phyloP scores from a whole-genome alignment of 164 flowering plant genomes.

The Stephania japonica region DNA sequence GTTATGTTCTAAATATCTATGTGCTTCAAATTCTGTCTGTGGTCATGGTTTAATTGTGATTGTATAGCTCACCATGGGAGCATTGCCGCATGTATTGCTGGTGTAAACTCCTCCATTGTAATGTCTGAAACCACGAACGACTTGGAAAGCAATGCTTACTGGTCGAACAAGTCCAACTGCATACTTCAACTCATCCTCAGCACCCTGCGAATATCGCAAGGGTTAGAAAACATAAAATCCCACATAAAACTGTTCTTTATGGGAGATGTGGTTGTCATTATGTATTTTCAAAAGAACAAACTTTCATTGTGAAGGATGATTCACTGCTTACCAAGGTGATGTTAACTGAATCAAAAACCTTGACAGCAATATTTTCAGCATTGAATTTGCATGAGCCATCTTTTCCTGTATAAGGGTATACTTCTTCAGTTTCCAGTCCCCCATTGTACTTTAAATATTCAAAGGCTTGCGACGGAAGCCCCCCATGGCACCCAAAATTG shows the following conservation, averaged over 20 bases:
- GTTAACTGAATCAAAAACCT: slow-evolving; percentile 74
- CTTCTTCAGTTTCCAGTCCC: slow-evolving; percentile 89
- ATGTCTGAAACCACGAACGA: slow-evolving; percentile 55
- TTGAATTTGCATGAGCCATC: slow-evolving; percentile 75
- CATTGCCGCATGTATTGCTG: slow-evolving; percentile 66
- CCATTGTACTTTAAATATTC: slow-evolving; percentile 93
- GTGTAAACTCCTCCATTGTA: slow-evolving; percentile 81
- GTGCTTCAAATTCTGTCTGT: background rate
- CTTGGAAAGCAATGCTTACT: slow-evolving; percentile 91
- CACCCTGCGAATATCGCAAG: slow-evolving; percentile 47
- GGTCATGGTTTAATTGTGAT: background rate
- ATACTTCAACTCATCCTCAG: slow-evolving; percentile 91
- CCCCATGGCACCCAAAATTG: slow-evolving; percentile 93
- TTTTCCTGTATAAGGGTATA: slow-evolving; percentile 81
- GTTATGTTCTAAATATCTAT: background rate
- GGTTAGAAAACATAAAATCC: slow-evolving; percentile 1
- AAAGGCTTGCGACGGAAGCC: slow-evolving; percentile 96
- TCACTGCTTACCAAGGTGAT: slow-evolving; percentile 53
- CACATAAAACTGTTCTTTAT: no score
- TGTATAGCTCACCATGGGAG: slow-evolving; percentile 61
- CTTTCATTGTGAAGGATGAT: background rate
- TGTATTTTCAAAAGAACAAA: background rate
- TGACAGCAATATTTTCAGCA: slow-evolving; percentile 58
- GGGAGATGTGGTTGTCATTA: no score
- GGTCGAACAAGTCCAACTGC: slow-evolving; percentile 86